These are phyloP conservation scores for Leccinellum luteum DNA, from an alignment of 768 basidiomycete genomes.

Conservation along the genomic window DNA sequence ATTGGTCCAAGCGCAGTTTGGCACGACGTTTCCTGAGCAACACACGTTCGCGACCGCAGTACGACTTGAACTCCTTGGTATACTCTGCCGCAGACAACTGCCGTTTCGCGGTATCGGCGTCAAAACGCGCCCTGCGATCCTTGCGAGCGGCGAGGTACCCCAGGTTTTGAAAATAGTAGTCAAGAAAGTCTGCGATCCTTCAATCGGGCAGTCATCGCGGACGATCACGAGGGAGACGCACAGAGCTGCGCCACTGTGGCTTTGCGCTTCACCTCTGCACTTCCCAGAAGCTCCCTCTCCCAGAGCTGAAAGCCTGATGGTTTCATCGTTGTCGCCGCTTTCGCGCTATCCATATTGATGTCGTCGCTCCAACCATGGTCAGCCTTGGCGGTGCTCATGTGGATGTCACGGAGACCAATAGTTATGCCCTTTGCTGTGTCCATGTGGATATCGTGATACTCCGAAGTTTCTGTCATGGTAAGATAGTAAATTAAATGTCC, in stretches of 20 bases:
- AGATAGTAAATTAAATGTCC: no score
- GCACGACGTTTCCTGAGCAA: slow-evolving; percentile 88
- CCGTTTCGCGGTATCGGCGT: slow-evolving; percentile 74
- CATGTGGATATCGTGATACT: slow-evolving; percentile 68
- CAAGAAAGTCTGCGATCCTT: slow-evolving; percentile 73
- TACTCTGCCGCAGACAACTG: slow-evolving; percentile 54
- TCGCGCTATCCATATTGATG: slow-evolving; percentile 58
- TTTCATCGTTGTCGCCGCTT: slow-evolving; percentile 47
- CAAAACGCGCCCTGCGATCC: slow-evolving; percentile 79
- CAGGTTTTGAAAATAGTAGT: slow-evolving; percentile 96
- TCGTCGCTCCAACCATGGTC: slow-evolving; percentile 46
- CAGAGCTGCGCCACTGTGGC: slow-evolving; percentile 97
- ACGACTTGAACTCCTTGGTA: slow-evolving; percentile 83
- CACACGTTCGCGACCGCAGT: slow-evolving; percentile 92
- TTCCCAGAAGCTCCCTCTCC: slow-evolving; percentile 85
- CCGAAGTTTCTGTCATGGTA: slow-evolving; percentile 10
- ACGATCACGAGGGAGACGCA: slow-evolving; percentile 38
- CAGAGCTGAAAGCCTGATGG: slow-evolving; percentile 59
- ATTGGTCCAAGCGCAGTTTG: slow-evolving; percentile 90
- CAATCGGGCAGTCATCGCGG: slow-evolving; percentile 10
- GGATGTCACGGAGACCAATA: slow-evolving; percentile 46
- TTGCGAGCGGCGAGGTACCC: slow-evolving; percentile 87
- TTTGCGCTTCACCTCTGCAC: slow-evolving; percentile 87
- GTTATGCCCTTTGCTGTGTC: slow-evolving; percentile 68
- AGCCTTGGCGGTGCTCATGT: slow-evolving; percentile 64